A percentile compares a stretch with the other conserved stretches of the same genome.
Conservation (phyloP, 805 yeast species). For the Starmerella sp. region DNA sequence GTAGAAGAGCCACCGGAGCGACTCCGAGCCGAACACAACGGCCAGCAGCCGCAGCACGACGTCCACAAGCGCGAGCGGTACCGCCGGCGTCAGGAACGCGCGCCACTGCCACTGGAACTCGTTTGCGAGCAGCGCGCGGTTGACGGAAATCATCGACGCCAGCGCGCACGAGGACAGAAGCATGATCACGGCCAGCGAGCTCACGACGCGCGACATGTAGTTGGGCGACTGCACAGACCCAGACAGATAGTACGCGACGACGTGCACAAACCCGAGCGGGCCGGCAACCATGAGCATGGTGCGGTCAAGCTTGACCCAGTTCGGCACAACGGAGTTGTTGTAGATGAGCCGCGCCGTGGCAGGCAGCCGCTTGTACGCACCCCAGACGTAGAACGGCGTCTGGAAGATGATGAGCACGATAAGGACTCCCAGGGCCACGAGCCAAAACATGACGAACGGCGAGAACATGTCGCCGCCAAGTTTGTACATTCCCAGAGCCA, state of each 20-base stretch:
- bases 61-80: constrained; percentile 20
- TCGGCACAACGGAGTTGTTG: constrained; percentile 22
- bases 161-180: constrained; percentile 20
- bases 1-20: constrained; percentile 11
- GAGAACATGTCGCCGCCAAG: not conserved
- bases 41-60: not conserved
- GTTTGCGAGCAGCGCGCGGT: constrained; percentile 24
- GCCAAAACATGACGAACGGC: constrained; percentile 1
- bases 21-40: constrained; percentile 4
- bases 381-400: constrained; percentile 21
- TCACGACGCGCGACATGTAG: constrained; percentile 17
- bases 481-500: constrained; percentile 2
- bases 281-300: constrained; percentile 19
- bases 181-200: constrained; percentile 16
- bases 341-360: constrained; percentile 24
- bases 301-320: constrained; percentile 25
- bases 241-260: constrained; percentile 15
- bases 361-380: constrained; percentile 18
- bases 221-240: not conserved
- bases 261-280: constrained; percentile 17
- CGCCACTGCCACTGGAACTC: constrained; percentile 28
- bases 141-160: constrained; percentile 23
- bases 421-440: not conserved
- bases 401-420: constrained; percentile 16
- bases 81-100: constrained; percentile 25